Percentiles rank a stretch among this genome's conserved stretches.
These are phyloP conservation scores for Cordyceps sp. DNA, from an alignment of 2,329 filamentous ascomycete species.

Conservation along the genomic window DNA sequence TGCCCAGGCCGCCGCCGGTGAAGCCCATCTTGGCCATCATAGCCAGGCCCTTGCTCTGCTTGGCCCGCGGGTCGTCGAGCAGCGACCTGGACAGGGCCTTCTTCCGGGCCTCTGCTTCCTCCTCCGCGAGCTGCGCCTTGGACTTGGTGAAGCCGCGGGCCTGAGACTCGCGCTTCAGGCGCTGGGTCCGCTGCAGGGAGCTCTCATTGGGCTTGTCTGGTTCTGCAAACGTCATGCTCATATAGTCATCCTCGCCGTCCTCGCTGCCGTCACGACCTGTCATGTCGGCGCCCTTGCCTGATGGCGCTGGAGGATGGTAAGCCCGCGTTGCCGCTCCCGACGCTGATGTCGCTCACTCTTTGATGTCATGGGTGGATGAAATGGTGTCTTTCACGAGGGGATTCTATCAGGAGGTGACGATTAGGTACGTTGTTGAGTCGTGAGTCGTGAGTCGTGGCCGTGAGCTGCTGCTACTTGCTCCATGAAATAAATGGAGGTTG, in stretches of 20 bases:
- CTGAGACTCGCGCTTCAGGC: constrained; percentile 46
- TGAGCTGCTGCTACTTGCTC: too few species aligned
- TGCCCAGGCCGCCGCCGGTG: constrained; percentile 59
- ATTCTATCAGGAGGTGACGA: too few species aligned
- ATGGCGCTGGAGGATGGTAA: too few species aligned
- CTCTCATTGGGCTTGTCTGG: constrained; percentile 34
- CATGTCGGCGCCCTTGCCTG: too few species aligned
- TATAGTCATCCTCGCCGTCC: constrained; percentile 86
- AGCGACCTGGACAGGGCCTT: constrained; percentile 60
- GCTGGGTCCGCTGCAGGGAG: constrained; percentile 35
- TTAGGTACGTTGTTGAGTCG: too few species aligned
- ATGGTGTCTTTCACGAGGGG: too few species aligned
- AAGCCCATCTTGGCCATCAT: constrained; percentile 99
- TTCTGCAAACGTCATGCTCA: constrained; percentile 84
- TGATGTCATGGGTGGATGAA: too few species aligned
- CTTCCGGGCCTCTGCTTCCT: constrained; percentile 57
- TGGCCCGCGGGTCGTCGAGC: constrained; percentile 36
- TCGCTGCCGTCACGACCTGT: constrained; percentile 15
- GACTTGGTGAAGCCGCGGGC: constrained; percentile 54
- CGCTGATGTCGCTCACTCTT: too few species aligned
- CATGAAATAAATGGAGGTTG: too few species aligned
- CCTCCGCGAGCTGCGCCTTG: constrained; percentile 66
- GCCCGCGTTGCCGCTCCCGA: too few species aligned
- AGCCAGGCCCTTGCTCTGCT: constrained; percentile 69
- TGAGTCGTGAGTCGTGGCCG: too few species aligned